These are phyloP conservation scores for Saccharomycopsis malanga DNA, from an alignment of 805 yeast genomes.

Conservation along the genomic window DNA sequence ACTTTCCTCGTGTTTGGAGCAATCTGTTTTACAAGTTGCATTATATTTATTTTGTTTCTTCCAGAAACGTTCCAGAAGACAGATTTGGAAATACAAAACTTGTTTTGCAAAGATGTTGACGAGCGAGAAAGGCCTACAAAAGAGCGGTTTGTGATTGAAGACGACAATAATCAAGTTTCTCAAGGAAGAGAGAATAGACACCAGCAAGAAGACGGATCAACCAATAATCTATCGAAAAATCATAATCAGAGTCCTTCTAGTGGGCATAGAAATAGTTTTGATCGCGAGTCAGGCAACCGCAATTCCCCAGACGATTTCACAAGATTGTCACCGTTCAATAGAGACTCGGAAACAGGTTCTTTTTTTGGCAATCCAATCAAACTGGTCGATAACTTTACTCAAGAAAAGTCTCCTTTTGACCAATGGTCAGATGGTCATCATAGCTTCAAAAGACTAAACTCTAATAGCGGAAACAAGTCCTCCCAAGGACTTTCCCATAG, in stretches of 20 bases:
- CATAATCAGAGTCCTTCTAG: no score
- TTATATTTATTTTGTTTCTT: constrained; percentile 30
- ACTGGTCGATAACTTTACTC: background rate
- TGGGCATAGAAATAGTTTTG: no score
- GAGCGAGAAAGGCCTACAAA: background rate
- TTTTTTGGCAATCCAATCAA: constrained; percentile 8
- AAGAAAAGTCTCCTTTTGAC: no score
- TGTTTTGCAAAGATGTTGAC: constrained; percentile 9
- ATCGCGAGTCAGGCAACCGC: background rate
- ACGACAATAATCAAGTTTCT: no score
- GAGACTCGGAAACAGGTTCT: constrained; percentile 2
- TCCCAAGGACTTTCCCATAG: no score
- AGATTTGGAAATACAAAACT: constrained; percentile 25
- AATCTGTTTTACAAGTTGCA: constrained; percentile 29
- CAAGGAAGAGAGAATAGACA: background rate
- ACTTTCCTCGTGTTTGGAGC: constrained; percentile 35
- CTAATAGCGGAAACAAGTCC: no score
- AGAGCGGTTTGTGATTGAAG: background rate
- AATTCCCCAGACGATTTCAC: background rate
- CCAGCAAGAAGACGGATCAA: background rate
- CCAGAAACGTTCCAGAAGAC: constrained; percentile 39
- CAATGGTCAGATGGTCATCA: no score
- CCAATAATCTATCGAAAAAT: no score
- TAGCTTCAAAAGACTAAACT: no score
- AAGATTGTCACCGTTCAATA: constrained; percentile 2